Evolutionary conservation across 345 rosid species (phyloP), one percentile per base, ranked within the genome.

Genomic region (Brassica juncea): DNA sequence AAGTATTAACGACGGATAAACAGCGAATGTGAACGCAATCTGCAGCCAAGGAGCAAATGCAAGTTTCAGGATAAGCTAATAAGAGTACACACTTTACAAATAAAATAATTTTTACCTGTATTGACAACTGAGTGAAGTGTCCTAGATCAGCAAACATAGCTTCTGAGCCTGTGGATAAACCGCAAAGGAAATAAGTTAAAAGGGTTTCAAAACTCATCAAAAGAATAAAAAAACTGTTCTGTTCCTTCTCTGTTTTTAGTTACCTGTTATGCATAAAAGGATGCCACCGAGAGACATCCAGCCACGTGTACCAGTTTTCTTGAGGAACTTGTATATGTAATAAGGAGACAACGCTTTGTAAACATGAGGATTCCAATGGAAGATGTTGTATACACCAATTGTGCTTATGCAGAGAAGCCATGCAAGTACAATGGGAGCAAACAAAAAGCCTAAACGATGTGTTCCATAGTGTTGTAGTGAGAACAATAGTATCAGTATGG

Each of bases 101-200:
- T n/a, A 11, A 19, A 74, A 47, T 6, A 55, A 25, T 47, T 1
- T 72, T 70, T 85, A 84, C 99, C 96, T 95, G 82, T 64, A 93
- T 93, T 39, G 99, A 95, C 78, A 89, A 77, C 84, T 95, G 98
- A 25, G 96, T 89, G 74, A 95, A 93, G 82, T 95, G 99, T 35
- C 99, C 99, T 66, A 93, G 91, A 86, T 95, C 99, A 82, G 99
- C 99, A 85, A 89, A 95, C 99, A 95, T 95, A 67, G 99, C 99
- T 83, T 95, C 99, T 0, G 99, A 95, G 55, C 99, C 99, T 95
- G 86, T 95, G 86, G 21, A 65, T 61, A 21, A 57, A 3, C 7
- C 6, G 0, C 12, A 55, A 54, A 68, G 35, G 71, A 65, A 11
- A 1, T 12, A 63, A 28, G 3, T 64, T 5, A 61, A 76, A 10